phyloP scores from a whole-genome alignment of 495 filamentous ascomycete genomes.

The Penicillium verhagenii region DNA sequence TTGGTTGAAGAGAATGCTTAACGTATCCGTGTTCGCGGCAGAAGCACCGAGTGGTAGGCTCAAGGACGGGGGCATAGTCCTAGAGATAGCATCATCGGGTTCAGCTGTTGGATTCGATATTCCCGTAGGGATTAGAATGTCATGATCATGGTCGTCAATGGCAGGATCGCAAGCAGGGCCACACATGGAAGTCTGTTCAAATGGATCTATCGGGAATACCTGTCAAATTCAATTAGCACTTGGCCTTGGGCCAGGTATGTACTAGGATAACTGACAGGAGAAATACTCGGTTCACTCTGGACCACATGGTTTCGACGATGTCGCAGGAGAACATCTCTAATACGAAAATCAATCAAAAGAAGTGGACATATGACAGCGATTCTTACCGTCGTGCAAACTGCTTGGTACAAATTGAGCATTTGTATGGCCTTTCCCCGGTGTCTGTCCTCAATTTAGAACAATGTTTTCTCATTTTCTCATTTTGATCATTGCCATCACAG shows the following conservation, averaged over 20 bases:
- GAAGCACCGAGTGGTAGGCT: neutral
- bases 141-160: neutral
- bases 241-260: neutral
- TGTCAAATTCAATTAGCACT: neutral
- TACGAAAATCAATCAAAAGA: neutral
- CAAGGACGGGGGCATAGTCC: neutral
- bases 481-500: neutral
- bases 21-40: neutral
- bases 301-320: slow-evolving; percentile 10
- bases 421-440: slow-evolving; percentile 10
- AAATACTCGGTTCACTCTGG: neutral
- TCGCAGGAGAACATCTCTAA: slow-evolving; percentile 10
- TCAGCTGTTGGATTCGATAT: neutral
- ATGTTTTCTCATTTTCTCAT: neutral
- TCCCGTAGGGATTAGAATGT: neutral
- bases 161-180: neutral
- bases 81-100: neutral
- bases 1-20: neutral
- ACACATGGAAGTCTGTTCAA: neutral
- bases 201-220: neutral
- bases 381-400: slow-evolving; percentile 5
- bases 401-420: slow-evolving; percentile 9
- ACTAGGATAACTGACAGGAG: neutral
- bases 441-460: neutral
- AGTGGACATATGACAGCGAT: neutral